Conservation (phyloP, 129 eudicot genomes). For the Centella asiatica region DNA sequence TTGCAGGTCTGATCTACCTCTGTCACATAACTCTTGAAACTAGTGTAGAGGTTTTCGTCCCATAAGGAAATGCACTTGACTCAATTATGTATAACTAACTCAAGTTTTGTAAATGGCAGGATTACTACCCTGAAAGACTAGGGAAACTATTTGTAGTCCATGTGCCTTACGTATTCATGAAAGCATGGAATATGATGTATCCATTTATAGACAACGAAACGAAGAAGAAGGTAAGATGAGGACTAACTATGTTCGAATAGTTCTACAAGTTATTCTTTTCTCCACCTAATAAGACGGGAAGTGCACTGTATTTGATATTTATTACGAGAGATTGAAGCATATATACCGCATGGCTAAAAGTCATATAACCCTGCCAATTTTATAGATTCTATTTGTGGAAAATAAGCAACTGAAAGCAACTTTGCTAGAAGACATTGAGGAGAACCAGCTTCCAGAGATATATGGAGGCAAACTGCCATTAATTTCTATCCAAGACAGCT, state of each 20-base stretch:
- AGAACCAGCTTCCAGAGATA: constrained; percentile 46
- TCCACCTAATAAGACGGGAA: too few species aligned
- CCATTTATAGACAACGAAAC: constrained; percentile 83
- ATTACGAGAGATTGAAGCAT: not conserved
- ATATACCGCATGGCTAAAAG: not conserved
- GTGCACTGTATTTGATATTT: not conserved
- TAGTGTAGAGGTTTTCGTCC: not conserved
- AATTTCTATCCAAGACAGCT: constrained; percentile 29
- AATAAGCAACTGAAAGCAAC: constrained; percentile 27
- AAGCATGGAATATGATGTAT: constrained; percentile 69
- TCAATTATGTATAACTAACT: not conserved
- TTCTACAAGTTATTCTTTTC: too few species aligned
- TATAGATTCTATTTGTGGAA: constrained; percentile 40
- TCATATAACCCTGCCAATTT: not conserved
- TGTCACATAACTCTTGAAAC: not conserved
- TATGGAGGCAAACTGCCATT: constrained; percentile 48
- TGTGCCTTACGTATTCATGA: constrained; percentile 73
- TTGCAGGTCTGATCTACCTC: constrained; percentile 35
- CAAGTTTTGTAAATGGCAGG: constrained; percentile 37
- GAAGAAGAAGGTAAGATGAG: constrained; percentile 49
- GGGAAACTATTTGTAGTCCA: constrained; percentile 59
- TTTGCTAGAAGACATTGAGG: constrained; percentile 44
- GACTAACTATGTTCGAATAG: not conserved
- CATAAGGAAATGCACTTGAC: constrained; percentile 1
- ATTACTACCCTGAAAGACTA: constrained; percentile 88